Conservation (phyloP, 805 yeast genomes). For the Brettanomyces naardenensis region DNA sequence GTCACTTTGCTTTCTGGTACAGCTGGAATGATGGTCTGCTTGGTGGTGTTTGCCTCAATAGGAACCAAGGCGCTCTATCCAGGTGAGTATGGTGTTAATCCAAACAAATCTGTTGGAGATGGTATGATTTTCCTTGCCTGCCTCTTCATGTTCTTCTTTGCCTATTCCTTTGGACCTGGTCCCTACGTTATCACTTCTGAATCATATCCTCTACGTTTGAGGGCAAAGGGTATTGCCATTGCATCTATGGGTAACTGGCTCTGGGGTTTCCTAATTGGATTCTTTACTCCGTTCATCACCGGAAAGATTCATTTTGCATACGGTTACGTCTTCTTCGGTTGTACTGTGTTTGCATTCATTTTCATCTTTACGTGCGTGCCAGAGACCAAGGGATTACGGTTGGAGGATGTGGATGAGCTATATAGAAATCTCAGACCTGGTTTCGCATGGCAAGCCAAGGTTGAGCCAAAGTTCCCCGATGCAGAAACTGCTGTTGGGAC, state of each 20-base stretch:
- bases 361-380: slow-evolving; percentile 45
- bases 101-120: slow-evolving; percentile 44
- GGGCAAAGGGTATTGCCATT: slow-evolving; percentile 54
- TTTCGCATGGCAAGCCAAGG: slow-evolving; percentile 36
- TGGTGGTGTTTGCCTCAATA: slow-evolving; percentile 50
- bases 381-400: slow-evolving; percentile 48
- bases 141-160: slow-evolving; percentile 56
- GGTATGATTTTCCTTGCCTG: slow-evolving; percentile 60
- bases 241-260: slow-evolving; percentile 62
- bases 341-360: slow-evolving; percentile 45
- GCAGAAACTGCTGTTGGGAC: no score
- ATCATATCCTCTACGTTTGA: slow-evolving; percentile 57
- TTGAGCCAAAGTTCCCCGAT: no score
- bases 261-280: slow-evolving; percentile 46
- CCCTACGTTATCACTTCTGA: slow-evolving; percentile 61
- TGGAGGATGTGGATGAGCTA: slow-evolving; percentile 50
- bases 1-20: slow-evolving; percentile 40
- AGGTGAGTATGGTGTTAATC: slow-evolving; percentile 29
- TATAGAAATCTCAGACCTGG: slow-evolving; percentile 31
- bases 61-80: slow-evolving; percentile 44
- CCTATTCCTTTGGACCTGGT: slow-evolving; percentile 69
- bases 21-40: slow-evolving; percentile 43
- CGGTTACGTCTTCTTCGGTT: slow-evolving; percentile 50
- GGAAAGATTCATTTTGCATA: slow-evolving; percentile 45
- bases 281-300: slow-evolving; percentile 51